Percentiles rank a stretch among this genome's conserved stretches.
phyloP scores from a whole-genome alignment of 495 filamentous ascomycete species.

The Daldinia grandis region DNA sequence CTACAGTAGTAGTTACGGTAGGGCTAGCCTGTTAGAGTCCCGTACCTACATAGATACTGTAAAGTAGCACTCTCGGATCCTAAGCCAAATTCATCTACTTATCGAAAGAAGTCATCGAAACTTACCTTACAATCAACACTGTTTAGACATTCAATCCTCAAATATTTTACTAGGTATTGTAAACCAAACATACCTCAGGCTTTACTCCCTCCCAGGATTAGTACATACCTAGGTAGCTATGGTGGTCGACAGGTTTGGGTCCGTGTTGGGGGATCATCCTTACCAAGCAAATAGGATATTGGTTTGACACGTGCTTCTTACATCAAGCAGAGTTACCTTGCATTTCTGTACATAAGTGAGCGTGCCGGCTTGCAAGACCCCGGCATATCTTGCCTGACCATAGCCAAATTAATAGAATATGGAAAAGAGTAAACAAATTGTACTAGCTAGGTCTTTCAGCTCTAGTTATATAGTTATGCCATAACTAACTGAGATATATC shows the following conservation, averaged over 20 bases:
- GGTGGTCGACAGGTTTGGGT: background rate
- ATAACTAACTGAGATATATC: background rate
- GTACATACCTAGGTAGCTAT: background rate
- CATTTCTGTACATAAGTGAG: conserved; percentile 10
- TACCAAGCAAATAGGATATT: conserved; percentile 7
- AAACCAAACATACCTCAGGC: background rate
- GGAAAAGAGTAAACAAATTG: background rate
- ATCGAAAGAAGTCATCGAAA: background rate
- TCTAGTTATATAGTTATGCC: background rate
- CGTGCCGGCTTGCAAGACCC: background rate
- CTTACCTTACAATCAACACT: conserved; percentile 13
- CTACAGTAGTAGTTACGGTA: conserved; percentile 13
- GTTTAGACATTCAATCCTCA: background rate
- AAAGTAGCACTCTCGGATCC: background rate
- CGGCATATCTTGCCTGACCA: background rate
- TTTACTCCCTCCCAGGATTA: background rate
- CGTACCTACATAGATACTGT: background rate
- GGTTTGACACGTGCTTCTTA: conserved; percentile 5
- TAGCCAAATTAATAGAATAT: background rate
- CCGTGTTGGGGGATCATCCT: background rate
- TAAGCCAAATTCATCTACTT: background rate
- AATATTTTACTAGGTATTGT: background rate
- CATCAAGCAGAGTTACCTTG: conserved; percentile 9
- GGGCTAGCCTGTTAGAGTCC: conserved; percentile 28
- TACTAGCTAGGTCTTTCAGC: background rate